These are phyloP conservation scores for Coelomomyces lativittatus DNA, from an alignment of 371 early-diverging fungal species.

Conservation along the genomic window DNA sequence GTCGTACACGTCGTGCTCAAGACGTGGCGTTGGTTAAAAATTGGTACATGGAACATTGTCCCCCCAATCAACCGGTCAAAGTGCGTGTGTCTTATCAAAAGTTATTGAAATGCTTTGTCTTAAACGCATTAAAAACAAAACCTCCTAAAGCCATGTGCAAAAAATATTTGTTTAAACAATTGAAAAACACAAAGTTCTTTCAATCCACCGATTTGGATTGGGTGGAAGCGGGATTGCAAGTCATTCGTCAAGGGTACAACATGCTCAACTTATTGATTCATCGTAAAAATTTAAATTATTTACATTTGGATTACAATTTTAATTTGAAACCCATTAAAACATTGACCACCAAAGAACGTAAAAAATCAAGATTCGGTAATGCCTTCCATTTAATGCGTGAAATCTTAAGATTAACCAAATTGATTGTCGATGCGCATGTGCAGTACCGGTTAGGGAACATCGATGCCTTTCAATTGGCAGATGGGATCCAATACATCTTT, in stretches of 20 bases:
- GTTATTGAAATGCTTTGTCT: constrained; percentile 70
- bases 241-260: constrained; percentile 94
- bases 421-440: constrained; percentile 90
- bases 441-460: constrained; percentile 91
- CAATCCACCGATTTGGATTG: constrained; percentile 93
- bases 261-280: constrained; percentile 95
- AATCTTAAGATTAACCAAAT: constrained; percentile 89
- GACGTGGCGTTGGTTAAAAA: constrained; percentile 88
- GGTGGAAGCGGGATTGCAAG: constrained; percentile 95
- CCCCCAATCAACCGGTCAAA: constrained; percentile 83
- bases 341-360: constrained; percentile 97
- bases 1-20: constrained; percentile 76
- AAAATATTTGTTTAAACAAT: constrained; percentile 78
- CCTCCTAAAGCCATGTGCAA: constrained; percentile 74
- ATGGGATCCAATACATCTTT: constrained; percentile 94
- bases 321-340: constrained; percentile 93
- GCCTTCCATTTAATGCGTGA: constrained; percentile 92
- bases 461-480: constrained; percentile 90
- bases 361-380: constrained; percentile 96
- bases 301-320: constrained; percentile 96
- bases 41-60: constrained; percentile 93
- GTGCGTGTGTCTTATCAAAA: constrained; percentile 96
- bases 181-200: constrained; percentile 94
- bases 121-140: constrained; percentile 69
- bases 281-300: constrained; percentile 88